These are phyloP conservation scores for Micromonas pusilla DNA, from an alignment of 139 green algal genomes.

Conservation along the genomic window DNA sequence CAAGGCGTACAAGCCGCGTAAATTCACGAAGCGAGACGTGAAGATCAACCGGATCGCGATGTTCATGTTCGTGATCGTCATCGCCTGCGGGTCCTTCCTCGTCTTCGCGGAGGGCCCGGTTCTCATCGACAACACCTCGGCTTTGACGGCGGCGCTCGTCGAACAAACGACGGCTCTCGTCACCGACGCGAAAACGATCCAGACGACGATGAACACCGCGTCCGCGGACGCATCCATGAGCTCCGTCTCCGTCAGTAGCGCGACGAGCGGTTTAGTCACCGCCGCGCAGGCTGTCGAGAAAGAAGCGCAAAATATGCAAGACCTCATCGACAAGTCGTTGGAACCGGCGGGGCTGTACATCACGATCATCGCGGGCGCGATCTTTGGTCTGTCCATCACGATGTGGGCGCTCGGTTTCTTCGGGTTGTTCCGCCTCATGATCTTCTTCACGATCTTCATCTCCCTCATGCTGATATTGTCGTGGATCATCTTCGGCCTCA, in stretches of 20 bases:
- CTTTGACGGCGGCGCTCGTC: neutral
- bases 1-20: neutral
- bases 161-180: neutral
- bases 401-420: neutral
- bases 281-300: neutral
- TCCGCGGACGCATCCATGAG: neutral
- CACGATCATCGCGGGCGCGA: neutral
- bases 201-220: neutral
- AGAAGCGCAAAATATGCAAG: neutral
- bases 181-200: neutral
- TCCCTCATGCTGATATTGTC: neutral
- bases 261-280: neutral
- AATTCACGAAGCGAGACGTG: neutral
- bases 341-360: neutral
- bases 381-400: neutral
- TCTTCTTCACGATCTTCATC: slow-evolving; percentile 8
- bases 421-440: neutral
- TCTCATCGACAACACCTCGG: neutral
- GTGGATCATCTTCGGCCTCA: slow-evolving; percentile 11
- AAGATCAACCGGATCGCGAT: neutral
- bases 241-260: neutral
- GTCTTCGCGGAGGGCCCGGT: neutral
- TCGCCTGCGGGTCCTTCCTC: neutral
- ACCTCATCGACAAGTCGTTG: neutral
- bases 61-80: neutral